phyloP scores from a whole-genome alignment of 2,329 filamentous ascomycete species.

The Celoporthe dispersa region DNA sequence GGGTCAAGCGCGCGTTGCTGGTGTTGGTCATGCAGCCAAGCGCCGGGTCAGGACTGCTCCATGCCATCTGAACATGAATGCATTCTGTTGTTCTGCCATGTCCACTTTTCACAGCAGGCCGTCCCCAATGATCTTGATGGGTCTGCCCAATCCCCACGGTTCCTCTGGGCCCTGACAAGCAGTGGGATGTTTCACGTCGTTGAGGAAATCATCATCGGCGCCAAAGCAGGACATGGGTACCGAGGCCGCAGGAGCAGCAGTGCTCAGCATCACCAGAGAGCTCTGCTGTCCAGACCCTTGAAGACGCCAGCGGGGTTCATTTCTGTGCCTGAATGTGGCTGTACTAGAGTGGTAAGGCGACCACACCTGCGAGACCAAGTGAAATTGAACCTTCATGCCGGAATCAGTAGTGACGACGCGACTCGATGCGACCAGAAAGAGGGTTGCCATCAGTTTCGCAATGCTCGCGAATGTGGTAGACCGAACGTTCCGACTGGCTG shows the following conservation, averaged over 20 bases:
- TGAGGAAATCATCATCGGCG: background rate
- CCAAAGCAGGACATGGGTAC: slow-evolving; percentile 5
- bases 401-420: background rate
- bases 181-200: slow-evolving; percentile 8
- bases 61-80: background rate
- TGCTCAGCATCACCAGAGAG: background rate
- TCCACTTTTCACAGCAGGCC: background rate
- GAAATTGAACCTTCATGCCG: slow-evolving; percentile 12
- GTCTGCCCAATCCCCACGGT: background rate
- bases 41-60: slow-evolving; percentile 8
- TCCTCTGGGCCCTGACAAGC: background rate
- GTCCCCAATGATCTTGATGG: background rate
- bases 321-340: slow-evolving; percentile 1
- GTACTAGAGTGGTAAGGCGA: background rate
- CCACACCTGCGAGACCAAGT: background rate
- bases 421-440: background rate
- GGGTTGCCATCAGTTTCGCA: background rate
- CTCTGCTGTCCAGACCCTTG: background rate
- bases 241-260: slow-evolving; percentile 1
- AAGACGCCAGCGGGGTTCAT: background rate
- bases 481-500: background rate
- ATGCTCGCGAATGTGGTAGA: background rate
- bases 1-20: slow-evolving; percentile 18
- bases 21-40: slow-evolving; percentile 18
- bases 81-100: background rate